Evolutionary conservation across 441 rosid genomes (phyloP), one percentile per base, ranked within the genome.

Genomic region (Jatropha multifida): DNA sequence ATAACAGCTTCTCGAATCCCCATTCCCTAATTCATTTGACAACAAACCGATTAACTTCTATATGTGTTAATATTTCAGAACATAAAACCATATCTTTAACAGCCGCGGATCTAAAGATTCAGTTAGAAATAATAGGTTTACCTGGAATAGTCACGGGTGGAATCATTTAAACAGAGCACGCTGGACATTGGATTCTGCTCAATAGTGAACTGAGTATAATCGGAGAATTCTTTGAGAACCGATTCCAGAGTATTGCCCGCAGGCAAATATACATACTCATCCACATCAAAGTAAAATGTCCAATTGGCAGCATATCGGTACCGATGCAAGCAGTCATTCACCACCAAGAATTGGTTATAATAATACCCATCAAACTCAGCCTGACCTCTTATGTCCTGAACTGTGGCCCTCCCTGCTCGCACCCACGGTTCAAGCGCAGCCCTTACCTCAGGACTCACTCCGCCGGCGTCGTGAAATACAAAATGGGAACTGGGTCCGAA

Each of bases 111-210:
- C 32, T 32, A 42, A 18, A 56, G 60, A n/a, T 56, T 7, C 3
- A 56, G 60, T n/a, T 9, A 56, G 41, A 61, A 14, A 4, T 27
- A n/a, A 23, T 26, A 9, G 12, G 18, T 60, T 14, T 82, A 89
- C 94, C 92, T 86, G 67, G 91, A 72, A 78, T 91, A 88, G 44
- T 86, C 84, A 46, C 65, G 88, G 77, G 85, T 40, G 7, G 90
- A 78, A 76, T 86, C 89, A 38, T 86, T 83, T 72, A 93, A 77
- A 85, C 97, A 93, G 82, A 91, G 96, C 68, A 74, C 66, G 77
- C 82, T 88, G 70, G 90, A 88, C 95, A 90, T 93, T 2, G 95
- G 94, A 26, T 87, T 91, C 89, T 91, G 98, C 80, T 93, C 95
- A 76, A 91, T 93, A 7, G 98, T 93, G 79, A 93, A 91, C 86